phyloP scores from a whole-genome alignment of 331 rosid genomes.

The Quercus tomentella region DNA sequence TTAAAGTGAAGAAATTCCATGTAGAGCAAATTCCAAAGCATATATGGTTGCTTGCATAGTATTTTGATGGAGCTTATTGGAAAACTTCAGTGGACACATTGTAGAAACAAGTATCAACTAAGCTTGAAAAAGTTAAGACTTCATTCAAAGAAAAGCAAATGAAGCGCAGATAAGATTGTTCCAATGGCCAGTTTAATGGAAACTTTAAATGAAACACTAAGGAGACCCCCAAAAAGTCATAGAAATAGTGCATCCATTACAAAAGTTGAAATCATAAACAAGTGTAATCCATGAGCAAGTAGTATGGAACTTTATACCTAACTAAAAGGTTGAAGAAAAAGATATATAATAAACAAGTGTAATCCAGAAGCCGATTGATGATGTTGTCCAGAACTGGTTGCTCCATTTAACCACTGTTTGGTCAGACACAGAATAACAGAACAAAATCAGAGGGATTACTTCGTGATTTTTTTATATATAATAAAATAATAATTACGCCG shows the following conservation, averaged over 20 bases:
- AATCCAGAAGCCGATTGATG: too few relatives aligned
- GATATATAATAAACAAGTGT: too few relatives aligned
- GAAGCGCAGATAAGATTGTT: neutral
- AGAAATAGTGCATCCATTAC: neutral
- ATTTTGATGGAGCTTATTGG: neutral
- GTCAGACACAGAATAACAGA: too few relatives aligned
- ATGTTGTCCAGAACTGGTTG: too few relatives aligned
- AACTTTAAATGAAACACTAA: neutral
- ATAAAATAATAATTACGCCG: too few relatives aligned
- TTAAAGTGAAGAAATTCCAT: too few relatives aligned
- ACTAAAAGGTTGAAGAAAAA: slow-evolving; percentile 15
- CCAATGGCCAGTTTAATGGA: neutral
- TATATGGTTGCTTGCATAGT: neutral
- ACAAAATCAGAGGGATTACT: too few relatives aligned
- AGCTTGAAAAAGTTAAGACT: neutral
- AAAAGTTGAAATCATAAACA: neutral
- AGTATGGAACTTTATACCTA: neutral
- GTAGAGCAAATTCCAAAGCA: too few relatives aligned
- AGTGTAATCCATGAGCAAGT: neutral
- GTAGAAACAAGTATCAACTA: neutral
- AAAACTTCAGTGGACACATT: neutral
- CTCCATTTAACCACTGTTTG: too few relatives aligned
- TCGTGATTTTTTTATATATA: too few relatives aligned
- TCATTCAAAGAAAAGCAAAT: neutral
- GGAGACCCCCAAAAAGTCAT: neutral